Evolutionary conservation across 176 grass and related monocot genomes (phyloP).

Genomic region (Thinopyrum elongatum): DNA sequence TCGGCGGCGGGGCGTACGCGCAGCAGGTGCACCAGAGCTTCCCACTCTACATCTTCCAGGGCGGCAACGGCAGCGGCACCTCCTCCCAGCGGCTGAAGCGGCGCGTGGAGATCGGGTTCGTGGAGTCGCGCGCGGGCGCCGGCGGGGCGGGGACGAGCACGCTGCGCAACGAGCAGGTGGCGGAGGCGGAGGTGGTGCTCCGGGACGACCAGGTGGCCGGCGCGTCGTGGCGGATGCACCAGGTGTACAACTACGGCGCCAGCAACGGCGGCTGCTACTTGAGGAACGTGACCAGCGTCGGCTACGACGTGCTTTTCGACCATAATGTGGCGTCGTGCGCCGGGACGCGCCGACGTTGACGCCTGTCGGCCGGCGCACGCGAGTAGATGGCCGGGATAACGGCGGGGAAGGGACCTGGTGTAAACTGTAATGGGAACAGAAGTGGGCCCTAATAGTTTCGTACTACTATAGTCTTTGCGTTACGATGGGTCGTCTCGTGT

Average conservation of each 20-base stretch:
- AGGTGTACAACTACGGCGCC: slow-evolving; percentile 79
- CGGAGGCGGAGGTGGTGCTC: slow-evolving; percentile 61
- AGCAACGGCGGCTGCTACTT: slow-evolving; percentile 65
- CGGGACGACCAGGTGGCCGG: slow-evolving; percentile 66
- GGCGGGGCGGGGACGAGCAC: slow-evolving; percentile 33
- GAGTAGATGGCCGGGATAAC: slow-evolving; percentile 25
- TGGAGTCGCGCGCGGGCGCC: slow-evolving; percentile 40
- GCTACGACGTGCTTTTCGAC: slow-evolving; percentile 70
- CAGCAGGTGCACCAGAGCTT: slow-evolving; percentile 61
- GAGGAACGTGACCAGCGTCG: slow-evolving; percentile 68
- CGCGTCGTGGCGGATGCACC: slow-evolving; percentile 63
- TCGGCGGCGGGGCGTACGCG: slow-evolving; percentile 25
- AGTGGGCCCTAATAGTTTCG: background rate
- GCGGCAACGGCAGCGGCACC: slow-evolving; percentile 48
- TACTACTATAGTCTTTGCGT: slow-evolving; percentile 5
- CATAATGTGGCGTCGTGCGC: slow-evolving; percentile 44
- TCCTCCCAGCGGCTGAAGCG: slow-evolving; percentile 49
- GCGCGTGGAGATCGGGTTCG: slow-evolving; percentile 58
- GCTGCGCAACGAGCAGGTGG: slow-evolving; percentile 66
- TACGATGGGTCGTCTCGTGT: slow-evolving; percentile 11
- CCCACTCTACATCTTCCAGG: slow-evolving; percentile 76
- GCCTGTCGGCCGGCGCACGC: background rate
- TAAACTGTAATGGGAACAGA: slow-evolving; percentile 15
- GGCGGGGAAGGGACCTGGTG: slow-evolving; percentile 20
- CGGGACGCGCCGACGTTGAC: slow-evolving; percentile 39